Evolutionary conservation across 1,284 basidiomycete species (phyloP), one percentile per base, ranked within the genome.

Genomic region (Wallemia mellicola): DNA sequence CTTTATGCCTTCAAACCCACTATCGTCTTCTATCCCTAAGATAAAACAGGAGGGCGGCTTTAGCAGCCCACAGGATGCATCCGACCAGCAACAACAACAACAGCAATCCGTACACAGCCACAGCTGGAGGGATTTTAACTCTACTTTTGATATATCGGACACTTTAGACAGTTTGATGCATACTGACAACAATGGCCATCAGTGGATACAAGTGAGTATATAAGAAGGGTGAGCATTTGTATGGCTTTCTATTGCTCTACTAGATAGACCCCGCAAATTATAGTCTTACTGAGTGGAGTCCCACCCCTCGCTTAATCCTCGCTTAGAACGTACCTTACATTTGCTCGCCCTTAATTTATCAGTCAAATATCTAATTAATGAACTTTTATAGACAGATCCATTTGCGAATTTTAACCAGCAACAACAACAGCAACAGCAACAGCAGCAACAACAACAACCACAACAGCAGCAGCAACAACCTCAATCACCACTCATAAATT

Each of bases 1-100:
- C 38, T 48, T 48, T n/a, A 48, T 48, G 38, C 55, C 55, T 26
- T 57, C 55, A 17, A 57, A 57, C 55, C 24, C 55, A 25, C 24
- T 57, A 14, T 57, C 48, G 27, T 56, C 56, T 28, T 60, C 56
- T 22, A 57, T 56, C 38, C 59, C 59, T 9, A 33, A 33, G 27
- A 57, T 60, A 54, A 60, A 38, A 32, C 59, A 60, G 28, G 59
- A 60, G 54, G 59, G 59, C 2, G 48, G 59, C 7, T 56, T 30
- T 17, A 56, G 27, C 26, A 56, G 56, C 59, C 59, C 59, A 33
- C 54, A 56, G 48, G 22, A 56, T n/a, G 17, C 55, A 26, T 24
- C 56, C 24, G 24, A 15, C 15, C 55, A 57, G 15, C 15, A 57
- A 17, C 55, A 57, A 2, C 55, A 57, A 17, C 55, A 33, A 54